Evolutionary conservation across 345 rosid genomes (phyloP).

Genomic region (Salix viminalis): DNA sequence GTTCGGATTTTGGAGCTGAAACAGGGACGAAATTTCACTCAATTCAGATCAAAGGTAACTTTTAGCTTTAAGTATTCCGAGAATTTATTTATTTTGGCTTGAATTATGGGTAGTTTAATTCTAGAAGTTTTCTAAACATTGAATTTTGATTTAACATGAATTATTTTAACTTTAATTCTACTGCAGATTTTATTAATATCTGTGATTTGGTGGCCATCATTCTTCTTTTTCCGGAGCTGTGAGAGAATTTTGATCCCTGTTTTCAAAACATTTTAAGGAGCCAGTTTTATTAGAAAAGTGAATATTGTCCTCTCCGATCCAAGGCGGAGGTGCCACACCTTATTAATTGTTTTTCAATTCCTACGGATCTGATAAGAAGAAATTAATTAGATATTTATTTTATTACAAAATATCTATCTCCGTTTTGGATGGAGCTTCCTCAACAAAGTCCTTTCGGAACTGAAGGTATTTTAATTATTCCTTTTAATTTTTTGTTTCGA

Average conservation of each 20-base stretch:
- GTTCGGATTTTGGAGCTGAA: conserved; percentile 9
- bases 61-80: neutral
- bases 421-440: conserved; percentile 72
- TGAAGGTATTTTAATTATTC: conserved; percentile 45
- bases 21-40: conserved; percentile 9
- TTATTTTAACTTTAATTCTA: neutral
- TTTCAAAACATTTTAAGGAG: too few species aligned
- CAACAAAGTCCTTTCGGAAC: conserved; percentile 63
- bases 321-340: conserved; percentile 15
- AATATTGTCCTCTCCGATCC: conserved; percentile 31
- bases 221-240: too few species aligned
- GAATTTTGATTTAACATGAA: neutral
- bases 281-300: neutral
- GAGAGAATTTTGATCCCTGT: too few species aligned
- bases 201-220: neutral
- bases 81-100: neutral
- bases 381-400: neutral
- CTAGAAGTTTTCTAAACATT: neutral
- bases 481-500: neutral
- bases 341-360: neutral
- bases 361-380: conserved; percentile 38
- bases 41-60: conserved; percentile 39
- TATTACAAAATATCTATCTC: neutral
- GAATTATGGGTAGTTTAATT: neutral
- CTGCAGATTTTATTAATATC: neutral